Percentiles rank a stretch among this genome's conserved stretches.
Evolutionary conservation across 257 asterid genomes (phyloP).

Genomic region (Pogostemon cablin): DNA sequence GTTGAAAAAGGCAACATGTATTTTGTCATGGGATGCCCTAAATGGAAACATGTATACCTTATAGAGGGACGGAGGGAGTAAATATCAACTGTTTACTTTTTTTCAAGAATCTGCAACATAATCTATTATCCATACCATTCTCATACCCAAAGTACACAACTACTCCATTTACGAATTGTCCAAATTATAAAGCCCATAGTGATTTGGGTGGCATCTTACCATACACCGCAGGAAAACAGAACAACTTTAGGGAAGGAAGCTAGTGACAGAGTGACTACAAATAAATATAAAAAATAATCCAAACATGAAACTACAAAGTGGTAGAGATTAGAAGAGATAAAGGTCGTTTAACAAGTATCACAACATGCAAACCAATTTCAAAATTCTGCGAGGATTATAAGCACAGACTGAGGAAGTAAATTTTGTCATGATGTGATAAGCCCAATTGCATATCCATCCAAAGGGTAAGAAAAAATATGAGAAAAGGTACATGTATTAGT

Average conservation of each 20-base stretch:
- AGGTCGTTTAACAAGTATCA: background rate
- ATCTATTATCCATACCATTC: background rate
- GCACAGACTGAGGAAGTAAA: background rate
- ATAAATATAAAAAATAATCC: background rate
- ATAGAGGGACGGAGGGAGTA: too few species aligned
- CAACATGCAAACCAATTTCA: conserved; percentile 8
- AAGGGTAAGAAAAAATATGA: conserved; percentile 1
- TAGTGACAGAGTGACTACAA: background rate
- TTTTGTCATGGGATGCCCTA: too few species aligned
- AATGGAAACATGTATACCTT: too few species aligned
- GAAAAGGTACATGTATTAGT: background rate
- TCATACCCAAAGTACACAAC: background rate
- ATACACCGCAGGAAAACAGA: background rate
- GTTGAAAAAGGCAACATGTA: too few species aligned
- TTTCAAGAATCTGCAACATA: background rate
- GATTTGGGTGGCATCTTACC: background rate
- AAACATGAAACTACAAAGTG: conserved; percentile 11
- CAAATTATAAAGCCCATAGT: background rate
- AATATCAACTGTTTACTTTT: background rate
- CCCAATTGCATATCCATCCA: background rate
- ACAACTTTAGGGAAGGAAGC: background rate
- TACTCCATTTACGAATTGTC: background rate
- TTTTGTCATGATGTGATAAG: background rate
- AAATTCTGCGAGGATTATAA: background rate
- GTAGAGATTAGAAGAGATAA: background rate